A percentile compares a stretch with the other conserved stretches of the same genome.
phyloP scores from a whole-genome alignment of 2,329 filamentous ascomycete genomes.

The Xylaria sp. region DNA sequence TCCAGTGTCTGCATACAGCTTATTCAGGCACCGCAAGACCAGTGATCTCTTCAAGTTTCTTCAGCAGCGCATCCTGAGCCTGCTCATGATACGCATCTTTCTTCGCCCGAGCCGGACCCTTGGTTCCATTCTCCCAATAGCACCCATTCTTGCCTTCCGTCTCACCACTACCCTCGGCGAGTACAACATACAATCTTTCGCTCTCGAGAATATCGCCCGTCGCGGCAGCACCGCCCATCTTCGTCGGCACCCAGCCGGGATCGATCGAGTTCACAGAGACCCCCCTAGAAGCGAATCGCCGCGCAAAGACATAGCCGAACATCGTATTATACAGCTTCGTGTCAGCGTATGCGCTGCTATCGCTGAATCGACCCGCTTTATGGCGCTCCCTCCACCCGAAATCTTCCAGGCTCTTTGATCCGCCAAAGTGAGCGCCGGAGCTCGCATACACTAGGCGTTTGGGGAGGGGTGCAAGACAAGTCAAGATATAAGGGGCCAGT shows the following conservation, averaged over 20 bases:
- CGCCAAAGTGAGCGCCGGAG: conserved; percentile 59
- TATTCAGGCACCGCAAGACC: conserved; percentile 30
- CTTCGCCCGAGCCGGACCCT: conserved; percentile 38
- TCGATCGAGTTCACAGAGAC: conserved; percentile 59
- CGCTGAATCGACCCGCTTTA: conserved; percentile 9
- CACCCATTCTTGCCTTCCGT: conserved; percentile 49
- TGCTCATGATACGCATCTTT: conserved; percentile 51
- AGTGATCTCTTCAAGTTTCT: conserved; percentile 48
- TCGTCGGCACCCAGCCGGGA: conserved; percentile 65
- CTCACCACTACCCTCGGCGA: conserved; percentile 54
- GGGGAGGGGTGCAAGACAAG: conserved; percentile 57
- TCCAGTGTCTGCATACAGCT: background rate
- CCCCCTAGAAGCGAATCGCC: conserved; percentile 51
- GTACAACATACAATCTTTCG: conserved; percentile 58
- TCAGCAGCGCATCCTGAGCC: conserved; percentile 58
- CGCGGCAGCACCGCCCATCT: conserved; percentile 62
- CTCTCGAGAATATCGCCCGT: conserved; percentile 57
- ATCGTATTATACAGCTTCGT: conserved; percentile 66
- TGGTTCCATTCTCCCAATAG: conserved; percentile 52
- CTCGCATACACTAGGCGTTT: conserved; percentile 62
- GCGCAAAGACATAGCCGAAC: conserved; percentile 64
- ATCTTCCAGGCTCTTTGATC: conserved; percentile 48
- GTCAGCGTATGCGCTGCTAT: conserved; percentile 55
- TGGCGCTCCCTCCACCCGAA: conserved; percentile 44
- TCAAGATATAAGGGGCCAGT: conserved; percentile 67